Percentiles rank a stretch among this genome's conserved stretches.
Conservation (phyloP, 148 eudicot genomes). For the Euryodendron excelsum region DNA sequence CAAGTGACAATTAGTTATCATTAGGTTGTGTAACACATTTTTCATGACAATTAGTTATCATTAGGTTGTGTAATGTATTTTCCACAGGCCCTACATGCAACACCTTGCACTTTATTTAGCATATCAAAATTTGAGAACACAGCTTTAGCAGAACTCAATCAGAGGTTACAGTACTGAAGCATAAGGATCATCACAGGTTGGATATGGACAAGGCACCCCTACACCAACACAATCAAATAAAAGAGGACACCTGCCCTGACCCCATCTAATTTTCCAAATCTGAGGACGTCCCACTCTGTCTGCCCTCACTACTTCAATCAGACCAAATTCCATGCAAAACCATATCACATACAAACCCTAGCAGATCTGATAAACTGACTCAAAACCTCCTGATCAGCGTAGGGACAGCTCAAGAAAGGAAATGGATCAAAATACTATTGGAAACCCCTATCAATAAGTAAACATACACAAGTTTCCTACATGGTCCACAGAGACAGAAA, state of each 20-base stretch:
- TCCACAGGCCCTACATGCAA: background rate
- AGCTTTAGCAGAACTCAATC: background rate
- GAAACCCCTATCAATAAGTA: too few species aligned
- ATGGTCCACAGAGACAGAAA: too few species aligned
- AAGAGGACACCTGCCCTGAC: background rate
- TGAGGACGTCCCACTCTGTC: background rate
- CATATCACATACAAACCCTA: background rate
- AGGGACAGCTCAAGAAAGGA: too few species aligned
- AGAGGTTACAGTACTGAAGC: background rate
- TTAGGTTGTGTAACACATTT: background rate
- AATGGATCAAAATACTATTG: too few species aligned
- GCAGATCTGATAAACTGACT: too few species aligned
- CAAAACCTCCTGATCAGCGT: too few species aligned
- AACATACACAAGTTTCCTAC: too few species aligned
- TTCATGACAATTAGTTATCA: too few species aligned
- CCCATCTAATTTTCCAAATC: background rate
- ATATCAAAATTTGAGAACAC: background rate
- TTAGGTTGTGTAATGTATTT: too few species aligned
- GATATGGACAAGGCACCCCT: background rate
- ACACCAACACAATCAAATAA: background rate
- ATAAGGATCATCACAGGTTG: background rate
- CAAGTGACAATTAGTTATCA: background rate
- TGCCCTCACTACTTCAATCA: background rate
- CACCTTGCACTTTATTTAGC: background rate
- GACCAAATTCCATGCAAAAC: background rate